phyloP scores from a whole-genome alignment of 2,329 filamentous ascomycete genomes.

The Curvularia hawaiiensis region DNA sequence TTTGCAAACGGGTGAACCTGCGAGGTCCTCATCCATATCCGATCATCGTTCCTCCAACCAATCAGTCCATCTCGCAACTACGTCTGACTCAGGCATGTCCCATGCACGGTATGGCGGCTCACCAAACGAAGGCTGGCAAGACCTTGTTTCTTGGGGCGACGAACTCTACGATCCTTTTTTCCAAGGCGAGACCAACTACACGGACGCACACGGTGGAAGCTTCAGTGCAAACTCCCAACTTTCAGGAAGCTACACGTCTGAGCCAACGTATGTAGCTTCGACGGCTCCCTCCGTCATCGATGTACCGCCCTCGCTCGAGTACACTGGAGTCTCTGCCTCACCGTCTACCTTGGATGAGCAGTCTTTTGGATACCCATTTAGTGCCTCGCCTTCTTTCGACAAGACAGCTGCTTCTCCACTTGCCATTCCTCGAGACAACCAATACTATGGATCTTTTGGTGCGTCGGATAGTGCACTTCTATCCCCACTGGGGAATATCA shows the following conservation, averaged over 20 bases:
- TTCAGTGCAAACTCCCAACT: conserved; percentile 22
- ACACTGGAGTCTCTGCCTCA: conserved; percentile 32
- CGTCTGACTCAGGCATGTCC: conserved; percentile 20
- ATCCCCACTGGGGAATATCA: conserved; percentile 21
- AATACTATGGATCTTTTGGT: conserved; percentile 33
- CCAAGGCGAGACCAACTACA: conserved; percentile 25
- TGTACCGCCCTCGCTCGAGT: conserved; percentile 34
- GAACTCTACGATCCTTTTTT: conserved; percentile 38
- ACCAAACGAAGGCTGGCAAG: conserved; percentile 35
- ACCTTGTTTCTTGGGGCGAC: conserved; percentile 37
- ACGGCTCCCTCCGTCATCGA: conserved; percentile 34
- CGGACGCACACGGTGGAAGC: conserved; percentile 12
- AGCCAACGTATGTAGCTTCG: conserved; percentile 29
- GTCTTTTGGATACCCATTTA: conserved; percentile 29
- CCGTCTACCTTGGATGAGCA: conserved; percentile 35
- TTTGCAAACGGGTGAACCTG: conserved; percentile 13
- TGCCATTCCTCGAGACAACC: conserved; percentile 21
- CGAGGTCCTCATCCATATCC: conserved; percentile 4
- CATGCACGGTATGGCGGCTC: conserved; percentile 22
- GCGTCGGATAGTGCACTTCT: conserved; percentile 25
- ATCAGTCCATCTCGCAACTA: conserved; percentile 1
- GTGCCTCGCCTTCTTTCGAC: conserved; percentile 34
- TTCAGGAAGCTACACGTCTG: conserved; percentile 30
- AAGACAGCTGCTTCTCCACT: conserved; percentile 38
- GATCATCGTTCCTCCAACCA: background rate